Evolutionary conservation across 1,139 yeast species (phyloP).

Genomic region (Geotrichum citri-aurantii): DNA sequence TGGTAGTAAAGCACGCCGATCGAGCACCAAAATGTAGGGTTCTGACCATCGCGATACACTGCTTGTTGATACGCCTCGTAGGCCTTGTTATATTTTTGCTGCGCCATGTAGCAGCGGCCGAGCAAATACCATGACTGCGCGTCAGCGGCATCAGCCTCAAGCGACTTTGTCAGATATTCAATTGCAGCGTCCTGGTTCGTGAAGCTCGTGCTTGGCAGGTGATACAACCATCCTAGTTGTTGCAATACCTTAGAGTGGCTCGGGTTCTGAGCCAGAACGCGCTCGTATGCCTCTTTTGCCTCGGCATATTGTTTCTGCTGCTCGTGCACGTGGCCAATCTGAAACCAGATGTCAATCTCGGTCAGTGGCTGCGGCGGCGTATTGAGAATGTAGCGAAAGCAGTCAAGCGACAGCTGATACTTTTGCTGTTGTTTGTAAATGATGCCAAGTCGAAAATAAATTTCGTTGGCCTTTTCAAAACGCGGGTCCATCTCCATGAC

Average conservation of each 20-base stretch:
- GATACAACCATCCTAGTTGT: conserved; percentile 91
- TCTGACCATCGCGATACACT: conserved; percentile 89
- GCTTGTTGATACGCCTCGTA: conserved; percentile 99
- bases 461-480: conserved; percentile 93
- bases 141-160: conserved; percentile 84
- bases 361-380: conserved; percentile 95
- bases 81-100: conserved; percentile 91
- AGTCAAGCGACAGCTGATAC: conserved; percentile 79
- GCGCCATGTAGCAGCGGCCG: conserved; percentile 94
- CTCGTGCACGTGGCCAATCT: conserved; percentile 91
- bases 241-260: conserved; percentile 94
- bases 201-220: conserved; percentile 66
- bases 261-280: conserved; percentile 83
- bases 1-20: conserved; percentile 96
- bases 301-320: conserved; percentile 88
- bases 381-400: conserved; percentile 83
- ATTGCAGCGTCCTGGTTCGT: conserved; percentile 82
- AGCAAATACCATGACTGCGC: conserved; percentile 98
- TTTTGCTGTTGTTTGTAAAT: conserved; percentile 94
- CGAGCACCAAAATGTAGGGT: conserved; percentile 98
- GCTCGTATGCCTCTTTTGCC: conserved; percentile 92
- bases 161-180: conserved; percentile 72
- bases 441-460: conserved; percentile 93
- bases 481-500: conserved; percentile 93
- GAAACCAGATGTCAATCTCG: conserved; percentile 98